These are phyloP conservation scores for Cochlearia excelsa DNA, from an alignment of 345 rosid species.

Conservation along the genomic window DNA sequence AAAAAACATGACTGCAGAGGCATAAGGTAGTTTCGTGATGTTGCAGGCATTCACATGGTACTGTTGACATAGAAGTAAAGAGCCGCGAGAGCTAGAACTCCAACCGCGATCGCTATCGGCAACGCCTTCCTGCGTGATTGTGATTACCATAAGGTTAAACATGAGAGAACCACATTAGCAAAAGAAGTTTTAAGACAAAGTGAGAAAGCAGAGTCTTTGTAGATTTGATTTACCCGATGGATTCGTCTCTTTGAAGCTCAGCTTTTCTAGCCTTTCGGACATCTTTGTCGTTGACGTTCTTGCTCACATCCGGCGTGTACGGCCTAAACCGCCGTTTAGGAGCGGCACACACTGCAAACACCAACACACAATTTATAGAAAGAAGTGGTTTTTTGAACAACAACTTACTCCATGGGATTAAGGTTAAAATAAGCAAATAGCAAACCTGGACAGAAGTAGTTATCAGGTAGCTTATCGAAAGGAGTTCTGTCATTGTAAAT, in stretches of 20 bases:
- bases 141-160: neutral
- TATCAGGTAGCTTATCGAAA: conserved; percentile 73
- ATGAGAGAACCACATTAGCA: neutral
- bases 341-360: conserved; percentile 82
- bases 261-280: conserved; percentile 78
- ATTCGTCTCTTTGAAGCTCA: conserved; percentile 62
- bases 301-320: conserved; percentile 59
- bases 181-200: neutral
- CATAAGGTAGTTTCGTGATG: conserved; percentile 3
- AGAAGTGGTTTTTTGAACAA: too few relatives aligned
- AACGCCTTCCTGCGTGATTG: conserved; percentile 56
- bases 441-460: conserved; percentile 78
- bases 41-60: conserved; percentile 11
- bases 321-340: conserved; percentile 84
- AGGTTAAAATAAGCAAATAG: too few relatives aligned
- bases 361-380: neutral
- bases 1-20: neutral
- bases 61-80: conserved; percentile 74
- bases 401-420: too few relatives aligned
- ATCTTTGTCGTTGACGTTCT: conserved; percentile 54
- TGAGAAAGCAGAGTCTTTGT: neutral
- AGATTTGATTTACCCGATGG: conserved; percentile 51
- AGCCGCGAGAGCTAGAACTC: conserved; percentile 62
- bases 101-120: conserved; percentile 71
- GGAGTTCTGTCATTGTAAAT: conserved; percentile 89